Percentiles rank a stretch among this genome's conserved stretches.
Conservation (phyloP, 805 yeast species). For the Wickerhamomyces strasburgensis region DNA sequence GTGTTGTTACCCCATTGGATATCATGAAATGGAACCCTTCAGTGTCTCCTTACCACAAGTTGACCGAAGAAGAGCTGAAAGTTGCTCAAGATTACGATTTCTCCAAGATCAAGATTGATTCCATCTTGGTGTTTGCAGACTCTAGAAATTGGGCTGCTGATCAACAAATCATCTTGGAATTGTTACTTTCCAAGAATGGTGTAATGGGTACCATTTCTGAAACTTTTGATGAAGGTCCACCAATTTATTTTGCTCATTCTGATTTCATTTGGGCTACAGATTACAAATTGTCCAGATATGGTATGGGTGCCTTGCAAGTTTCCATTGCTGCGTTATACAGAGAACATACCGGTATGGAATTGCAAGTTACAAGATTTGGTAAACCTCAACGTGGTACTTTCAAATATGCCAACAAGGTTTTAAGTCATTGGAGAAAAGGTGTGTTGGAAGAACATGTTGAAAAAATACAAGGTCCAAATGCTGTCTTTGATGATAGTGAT, state of each 20-base stretch:
- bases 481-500: slow-evolving; percentile 17
- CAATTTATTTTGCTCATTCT: slow-evolving; percentile 82
- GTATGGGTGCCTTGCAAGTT: slow-evolving; percentile 92
- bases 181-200: slow-evolving; percentile 71
- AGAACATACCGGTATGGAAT: slow-evolving; percentile 78
- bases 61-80: slow-evolving; percentile 64
- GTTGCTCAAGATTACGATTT: slow-evolving; percentile 58
- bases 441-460: slow-evolving; percentile 71
- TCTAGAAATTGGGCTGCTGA: slow-evolving; percentile 92
- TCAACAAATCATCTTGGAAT: slow-evolving; percentile 81
- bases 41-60: slow-evolving; percentile 76
- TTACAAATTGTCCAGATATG: slow-evolving; percentile 75
- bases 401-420: slow-evolving; percentile 73
- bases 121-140: slow-evolving; percentile 86
- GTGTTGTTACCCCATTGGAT: slow-evolving; percentile 78
- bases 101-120: slow-evolving; percentile 63
- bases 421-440: slow-evolving; percentile 73
- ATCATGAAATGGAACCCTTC: slow-evolving; percentile 83
- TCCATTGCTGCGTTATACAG: slow-evolving; percentile 80
- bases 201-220: slow-evolving; percentile 77
- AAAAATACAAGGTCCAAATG: slow-evolving; percentile 35
- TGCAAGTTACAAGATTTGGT: slow-evolving; percentile 79
- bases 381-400: slow-evolving; percentile 88
- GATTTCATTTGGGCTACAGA: slow-evolving; percentile 94
- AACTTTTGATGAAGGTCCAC: slow-evolving; percentile 72